Evolutionary conservation across 169 alveolate genomes (phyloP), one percentile per base, ranked within the genome.

Genomic region (Cystoisospora suis): DNA sequence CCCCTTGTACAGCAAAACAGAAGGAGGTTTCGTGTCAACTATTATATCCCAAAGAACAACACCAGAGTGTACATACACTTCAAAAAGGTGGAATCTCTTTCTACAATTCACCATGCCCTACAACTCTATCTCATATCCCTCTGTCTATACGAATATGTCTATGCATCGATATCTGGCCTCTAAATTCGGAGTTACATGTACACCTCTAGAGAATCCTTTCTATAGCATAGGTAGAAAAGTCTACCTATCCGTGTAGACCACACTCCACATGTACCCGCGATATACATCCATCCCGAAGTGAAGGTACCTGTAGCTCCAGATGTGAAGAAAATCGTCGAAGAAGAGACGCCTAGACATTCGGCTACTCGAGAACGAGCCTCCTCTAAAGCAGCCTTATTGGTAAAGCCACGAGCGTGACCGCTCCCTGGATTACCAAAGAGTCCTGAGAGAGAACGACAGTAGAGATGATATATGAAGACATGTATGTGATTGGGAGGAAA

Each of bases 271-370:
- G 61, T 12, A 20, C 20, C 61, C 9, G 61, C 61, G 9, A 9
- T 9, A 20, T 49, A 9, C n/a, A 49, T 49, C n/a, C 61, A 49
- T 49, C 61, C 20, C 61, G 61, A 9, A 9, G 61, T 20, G 75
- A 9, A 61, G 40, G 6, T 38, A 72, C 83, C 83, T 72, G 83
- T 72, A n/a, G 83, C 83, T 7, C 83, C 83, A 7, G 83, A 72
- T 4, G 83, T 72, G 83, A 72, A 72, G 83, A 38, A 0, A 38
- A 72, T 36, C 58, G 56, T 12, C 32, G 56, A 40, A 12, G 83
- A 56, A 4, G 83, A 17, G 53, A 34, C 47, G 23, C 56, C 83
- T 9, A 72, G 83, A 38, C 83, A 72, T 3, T 36, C 5, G 53
- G 83, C 83, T 4, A 72, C 83, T 20, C 83, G 49, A 23, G 4